Conservation (phyloP, 768 basidiomycete genomes). For the Pleurotus eryngii region DNA sequence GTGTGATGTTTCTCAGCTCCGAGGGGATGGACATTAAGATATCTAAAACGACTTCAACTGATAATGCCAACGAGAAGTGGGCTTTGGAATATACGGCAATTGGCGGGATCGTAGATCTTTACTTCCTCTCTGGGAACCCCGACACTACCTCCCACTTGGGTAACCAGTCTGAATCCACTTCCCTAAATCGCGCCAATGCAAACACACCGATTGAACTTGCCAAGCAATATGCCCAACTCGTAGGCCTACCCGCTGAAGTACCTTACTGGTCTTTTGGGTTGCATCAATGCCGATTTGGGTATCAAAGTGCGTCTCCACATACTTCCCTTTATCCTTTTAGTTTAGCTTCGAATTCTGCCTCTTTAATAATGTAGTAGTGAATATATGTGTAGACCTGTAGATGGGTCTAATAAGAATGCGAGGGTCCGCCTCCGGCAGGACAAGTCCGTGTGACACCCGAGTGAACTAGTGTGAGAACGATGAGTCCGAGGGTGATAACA, state of each 20-base stretch:
- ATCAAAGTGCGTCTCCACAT: conserved; percentile 38
- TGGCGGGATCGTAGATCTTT: conserved; percentile 75
- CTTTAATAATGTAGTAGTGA: no score
- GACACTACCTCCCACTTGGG: no score
- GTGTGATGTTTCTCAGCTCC: conserved; percentile 65
- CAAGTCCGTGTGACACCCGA: no score
- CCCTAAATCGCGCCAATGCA: no score
- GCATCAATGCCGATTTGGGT: conserved; percentile 73
- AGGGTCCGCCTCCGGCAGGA: no score
- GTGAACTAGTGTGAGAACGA: no score
- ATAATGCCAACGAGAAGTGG: conserved; percentile 17
- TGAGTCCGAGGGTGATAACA: no score
- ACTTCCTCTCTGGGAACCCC: conserved; percentile 70
- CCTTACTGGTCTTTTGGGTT: conserved; percentile 75
- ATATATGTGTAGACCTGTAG: no score
- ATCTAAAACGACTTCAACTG: conserved; percentile 17
- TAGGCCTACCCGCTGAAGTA: conserved; percentile 65
- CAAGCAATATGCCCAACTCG: conserved; percentile 66
- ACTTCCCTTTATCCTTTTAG: neutral
- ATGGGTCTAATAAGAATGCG: no score
- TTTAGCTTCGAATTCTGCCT: neutral
- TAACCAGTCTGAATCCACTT: no score
- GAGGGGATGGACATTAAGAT: conserved; percentile 80
- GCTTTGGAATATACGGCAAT: conserved; percentile 73
- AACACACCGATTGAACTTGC: conserved; percentile 47